A percentile compares a stretch with the other conserved stretches of the same genome.
These are phyloP conservation scores for Pseudonectria foliicola DNA, from an alignment of 2,329 filamentous ascomycete genomes.

Conservation along the genomic window DNA sequence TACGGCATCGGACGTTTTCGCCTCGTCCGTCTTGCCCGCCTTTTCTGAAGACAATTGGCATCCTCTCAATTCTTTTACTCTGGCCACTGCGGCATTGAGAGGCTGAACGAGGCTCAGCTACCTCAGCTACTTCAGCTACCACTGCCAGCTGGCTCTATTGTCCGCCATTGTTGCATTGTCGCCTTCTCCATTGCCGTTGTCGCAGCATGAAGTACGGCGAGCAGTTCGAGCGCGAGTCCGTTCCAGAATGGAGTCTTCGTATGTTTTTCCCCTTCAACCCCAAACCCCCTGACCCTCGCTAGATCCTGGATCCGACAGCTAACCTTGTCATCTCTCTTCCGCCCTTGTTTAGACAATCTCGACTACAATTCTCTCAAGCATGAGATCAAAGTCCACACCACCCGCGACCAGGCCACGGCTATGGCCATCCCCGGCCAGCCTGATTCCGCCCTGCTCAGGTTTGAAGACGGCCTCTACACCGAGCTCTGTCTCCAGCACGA, in stretches of 20 bases:
- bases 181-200: background rate
- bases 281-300: background rate
- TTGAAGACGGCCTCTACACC: slow-evolving; percentile 64
- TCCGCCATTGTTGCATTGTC: too few relatives aligned
- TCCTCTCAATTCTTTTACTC: too few relatives aligned
- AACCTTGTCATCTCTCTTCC: slow-evolving; percentile 5
- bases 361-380: slow-evolving; percentile 85
- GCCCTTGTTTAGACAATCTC: slow-evolving; percentile 58
- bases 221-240: slow-evolving; percentile 65
- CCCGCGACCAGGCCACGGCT: slow-evolving; percentile 59
- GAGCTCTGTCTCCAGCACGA: slow-evolving; percentile 70
- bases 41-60: too few relatives aligned
- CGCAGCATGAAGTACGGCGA: slow-evolving; percentile 34
- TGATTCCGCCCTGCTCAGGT: slow-evolving; percentile 50
- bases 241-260: slow-evolving; percentile 77
- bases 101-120: too few relatives aligned
- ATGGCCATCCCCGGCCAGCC: slow-evolving; percentile 68
- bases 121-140: too few relatives aligned
- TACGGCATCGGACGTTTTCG: too few relatives aligned
- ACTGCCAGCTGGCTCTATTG: too few relatives aligned
- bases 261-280: slow-evolving; percentile 23
- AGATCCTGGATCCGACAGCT: background rate
- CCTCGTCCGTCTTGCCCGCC: too few relatives aligned
- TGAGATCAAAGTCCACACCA: slow-evolving; percentile 75
- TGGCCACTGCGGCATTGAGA: too few relatives aligned